Conservation (phyloP, 768 basidiomycete genomes). For the Boletus rufocinnamomeus region DNA sequence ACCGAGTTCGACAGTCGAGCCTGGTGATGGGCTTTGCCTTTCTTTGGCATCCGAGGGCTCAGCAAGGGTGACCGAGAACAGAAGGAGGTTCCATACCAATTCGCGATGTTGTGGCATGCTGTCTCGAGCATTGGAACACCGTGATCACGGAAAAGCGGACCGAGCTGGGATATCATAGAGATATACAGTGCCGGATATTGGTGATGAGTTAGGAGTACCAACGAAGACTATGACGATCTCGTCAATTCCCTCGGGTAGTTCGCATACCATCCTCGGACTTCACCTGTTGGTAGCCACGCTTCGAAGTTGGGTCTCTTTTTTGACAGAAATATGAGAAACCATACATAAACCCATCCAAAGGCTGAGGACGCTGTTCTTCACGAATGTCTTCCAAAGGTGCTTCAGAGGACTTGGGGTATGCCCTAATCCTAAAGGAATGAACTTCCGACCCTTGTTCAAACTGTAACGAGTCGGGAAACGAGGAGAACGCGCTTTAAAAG, state of each 20-base stretch:
- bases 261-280: background rate
- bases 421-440: conserved; percentile 86
- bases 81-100: conserved; percentile 58
- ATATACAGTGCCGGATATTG: conserved; percentile 85
- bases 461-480: conserved; percentile 87
- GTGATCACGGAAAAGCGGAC: conserved; percentile 71
- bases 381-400: conserved; percentile 13
- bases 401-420: conserved; percentile 35
- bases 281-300: conserved; percentile 83
- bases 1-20: conserved; percentile 72
- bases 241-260: background rate
- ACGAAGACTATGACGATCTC: conserved; percentile 33
- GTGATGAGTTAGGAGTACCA: conserved; percentile 80
- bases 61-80: conserved; percentile 4
- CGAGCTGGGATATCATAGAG: conserved; percentile 63
- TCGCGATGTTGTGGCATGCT: conserved; percentile 82
- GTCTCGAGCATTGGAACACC: conserved; percentile 82
- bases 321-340: conserved; percentile 81
- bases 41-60: conserved; percentile 42
- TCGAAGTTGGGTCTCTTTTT: conserved; percentile 59
- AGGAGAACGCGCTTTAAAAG: conserved; percentile 74
- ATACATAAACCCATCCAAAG: conserved; percentile 69
- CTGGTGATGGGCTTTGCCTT: conserved; percentile 77
- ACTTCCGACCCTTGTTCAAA: conserved; percentile 82
- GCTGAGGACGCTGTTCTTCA: conserved; percentile 37